A percentile compares a stretch with the other conserved stretches of the same genome.
Conservation (phyloP, 352 stramenopile species). For the Discostella stelligera region DNA sequence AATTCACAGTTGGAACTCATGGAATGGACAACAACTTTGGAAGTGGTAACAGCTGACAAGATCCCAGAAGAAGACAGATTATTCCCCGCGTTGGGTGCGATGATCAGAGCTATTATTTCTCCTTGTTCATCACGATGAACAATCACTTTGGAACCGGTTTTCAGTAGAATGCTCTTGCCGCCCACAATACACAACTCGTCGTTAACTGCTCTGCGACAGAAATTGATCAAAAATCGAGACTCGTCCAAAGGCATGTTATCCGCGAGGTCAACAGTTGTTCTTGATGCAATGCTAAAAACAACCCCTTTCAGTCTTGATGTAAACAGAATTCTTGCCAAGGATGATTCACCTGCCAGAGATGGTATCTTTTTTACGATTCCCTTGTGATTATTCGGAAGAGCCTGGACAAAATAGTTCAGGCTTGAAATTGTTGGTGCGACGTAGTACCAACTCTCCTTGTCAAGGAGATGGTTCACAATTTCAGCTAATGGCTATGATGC, state of each 20-base stretch:
- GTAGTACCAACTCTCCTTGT: slow-evolving; percentile 38
- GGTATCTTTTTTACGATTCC: slow-evolving; percentile 23
- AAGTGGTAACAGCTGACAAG: slow-evolving; percentile 12
- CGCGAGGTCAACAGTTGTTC: slow-evolving; percentile 20
- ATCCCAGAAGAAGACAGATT: slow-evolving; percentile 10
- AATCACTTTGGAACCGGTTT: slow-evolving; percentile 33
- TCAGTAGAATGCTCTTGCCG: slow-evolving; percentile 16
- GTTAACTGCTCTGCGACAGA: slow-evolving; percentile 5
- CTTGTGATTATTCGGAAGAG: slow-evolving; percentile 25
- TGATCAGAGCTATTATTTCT: slow-evolving; percentile 19
- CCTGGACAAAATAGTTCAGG: slow-evolving; percentile 26
- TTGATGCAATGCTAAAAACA: slow-evolving; percentile 19
- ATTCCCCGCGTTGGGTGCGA: slow-evolving; percentile 6
- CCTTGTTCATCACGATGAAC: slow-evolving; percentile 24
- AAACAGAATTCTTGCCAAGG: slow-evolving; percentile 18
- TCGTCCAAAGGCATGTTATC: background rate
- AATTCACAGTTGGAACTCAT: slow-evolving; percentile 28
- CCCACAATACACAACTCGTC: slow-evolving; percentile 4
- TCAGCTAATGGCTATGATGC: slow-evolving; percentile 24
- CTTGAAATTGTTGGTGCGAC: slow-evolving; percentile 21
- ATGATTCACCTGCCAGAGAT: slow-evolving; percentile 1
- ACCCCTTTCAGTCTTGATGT: slow-evolving; percentile 35
- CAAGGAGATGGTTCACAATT: slow-evolving; percentile 24
- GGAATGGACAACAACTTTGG: slow-evolving; percentile 11
- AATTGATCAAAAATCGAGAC: slow-evolving; percentile 17